phyloP scores from a whole-genome alignment of 2,329 filamentous ascomycete genomes.

The Fusarium vanettenii region DNA sequence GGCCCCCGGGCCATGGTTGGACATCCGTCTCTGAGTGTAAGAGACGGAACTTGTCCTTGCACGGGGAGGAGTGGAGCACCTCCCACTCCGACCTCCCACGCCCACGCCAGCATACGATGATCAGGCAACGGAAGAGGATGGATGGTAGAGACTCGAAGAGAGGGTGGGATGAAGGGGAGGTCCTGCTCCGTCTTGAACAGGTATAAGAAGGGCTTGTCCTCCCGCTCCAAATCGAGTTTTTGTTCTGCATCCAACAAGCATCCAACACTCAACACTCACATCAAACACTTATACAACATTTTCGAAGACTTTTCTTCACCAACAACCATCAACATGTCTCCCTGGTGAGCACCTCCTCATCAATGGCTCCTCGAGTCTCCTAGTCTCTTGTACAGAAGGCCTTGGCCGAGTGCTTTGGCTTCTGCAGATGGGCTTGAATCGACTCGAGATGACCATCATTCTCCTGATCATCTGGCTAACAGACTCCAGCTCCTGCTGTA shows the following conservation, averaged over 20 bases:
- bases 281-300: conserved; percentile 31
- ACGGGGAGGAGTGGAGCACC: conserved; percentile 26
- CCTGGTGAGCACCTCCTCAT: conserved; percentile 38
- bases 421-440: not conserved
- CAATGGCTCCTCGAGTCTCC: not conserved
- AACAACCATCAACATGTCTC: conserved; percentile 45
- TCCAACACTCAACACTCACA: conserved; percentile 30
- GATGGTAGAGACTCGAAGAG: not conserved
- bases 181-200: conserved; percentile 16
- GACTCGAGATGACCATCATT: not conserved
- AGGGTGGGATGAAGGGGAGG: conserved; percentile 20
- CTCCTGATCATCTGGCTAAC: not conserved
- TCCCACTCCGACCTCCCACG: conserved; percentile 22
- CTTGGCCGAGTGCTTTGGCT: not conserved
- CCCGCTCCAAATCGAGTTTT: conserved; percentile 27
- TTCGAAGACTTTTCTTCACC: conserved; percentile 41
- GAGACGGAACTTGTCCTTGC: conserved; percentile 25
- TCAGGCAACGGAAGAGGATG: conserved; percentile 35
- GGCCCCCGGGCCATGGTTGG: conserved; percentile 25
- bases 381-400: not conserved
- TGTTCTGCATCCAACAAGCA: conserved; percentile 41
- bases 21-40: not conserved
- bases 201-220: conserved; percentile 41
- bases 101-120: conserved; percentile 38
- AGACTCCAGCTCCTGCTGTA: conserved; percentile 36